phyloP scores from a whole-genome alignment of 306 rosid genomes.

The Cyamopsis tetragonoloba region DNA sequence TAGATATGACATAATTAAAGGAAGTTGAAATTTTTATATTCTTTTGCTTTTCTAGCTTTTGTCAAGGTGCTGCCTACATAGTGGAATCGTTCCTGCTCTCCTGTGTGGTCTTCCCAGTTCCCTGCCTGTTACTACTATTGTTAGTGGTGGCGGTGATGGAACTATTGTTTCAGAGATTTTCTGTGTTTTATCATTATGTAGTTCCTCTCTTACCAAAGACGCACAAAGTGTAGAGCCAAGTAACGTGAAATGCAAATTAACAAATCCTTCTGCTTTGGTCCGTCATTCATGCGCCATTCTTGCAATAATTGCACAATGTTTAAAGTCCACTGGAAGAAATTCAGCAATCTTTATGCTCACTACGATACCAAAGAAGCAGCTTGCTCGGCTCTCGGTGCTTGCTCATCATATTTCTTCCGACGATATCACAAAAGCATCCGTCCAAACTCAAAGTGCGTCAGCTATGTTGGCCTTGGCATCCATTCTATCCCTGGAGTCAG shows the following conservation, averaged over 20 bases:
- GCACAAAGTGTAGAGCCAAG: slow-evolving; percentile 49
- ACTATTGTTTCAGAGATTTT: slow-evolving; percentile 82
- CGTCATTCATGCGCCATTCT: slow-evolving; percentile 71
- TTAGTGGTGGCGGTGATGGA: slow-evolving; percentile 94
- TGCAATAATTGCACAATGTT: slow-evolving; percentile 72
- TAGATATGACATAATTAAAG: neutral
- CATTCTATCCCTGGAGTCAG: slow-evolving; percentile 76
- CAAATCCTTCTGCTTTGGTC: slow-evolving; percentile 54
- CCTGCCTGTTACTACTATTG: slow-evolving; percentile 85
- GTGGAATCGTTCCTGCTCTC: slow-evolving; percentile 64
- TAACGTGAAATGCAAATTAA: slow-evolving; percentile 54
- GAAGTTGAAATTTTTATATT: neutral
- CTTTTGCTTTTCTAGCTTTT: slow-evolving; percentile 59
- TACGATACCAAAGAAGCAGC: slow-evolving; percentile 74
- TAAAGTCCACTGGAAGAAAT: slow-evolving; percentile 83
- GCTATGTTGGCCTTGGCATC: slow-evolving; percentile 90
- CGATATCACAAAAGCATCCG: slow-evolving; percentile 46
- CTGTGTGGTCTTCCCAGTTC: slow-evolving; percentile 88
- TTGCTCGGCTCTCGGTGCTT: slow-evolving; percentile 69
- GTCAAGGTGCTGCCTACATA: slow-evolving; percentile 72
- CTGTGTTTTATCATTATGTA: slow-evolving; percentile 58
- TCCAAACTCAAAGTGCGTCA: slow-evolving; percentile 59
- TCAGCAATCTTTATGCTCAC: slow-evolving; percentile 84
- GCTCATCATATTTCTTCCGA: slow-evolving; percentile 63
- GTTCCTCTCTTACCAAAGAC: slow-evolving; percentile 59